Evolutionary conservation across 2,329 filamentous ascomycete species (phyloP).

Genomic region (Tolypocladium album): DNA sequence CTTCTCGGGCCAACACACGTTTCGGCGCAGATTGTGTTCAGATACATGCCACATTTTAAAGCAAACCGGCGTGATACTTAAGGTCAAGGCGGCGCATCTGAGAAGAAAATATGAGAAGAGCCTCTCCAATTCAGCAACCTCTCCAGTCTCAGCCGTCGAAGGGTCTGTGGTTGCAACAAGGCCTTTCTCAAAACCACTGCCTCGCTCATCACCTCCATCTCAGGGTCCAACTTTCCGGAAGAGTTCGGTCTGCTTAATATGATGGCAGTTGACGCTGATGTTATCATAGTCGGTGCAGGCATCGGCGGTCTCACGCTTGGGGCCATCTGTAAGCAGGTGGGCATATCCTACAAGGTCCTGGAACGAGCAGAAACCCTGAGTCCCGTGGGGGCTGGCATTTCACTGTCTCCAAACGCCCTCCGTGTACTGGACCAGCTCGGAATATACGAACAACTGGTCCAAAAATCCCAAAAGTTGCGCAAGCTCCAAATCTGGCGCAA

Average conservation of each 20-base stretch:
- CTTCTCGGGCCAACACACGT: background rate
- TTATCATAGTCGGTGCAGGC: slow-evolving; percentile 12
- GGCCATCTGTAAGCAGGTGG: slow-evolving; percentile 6
- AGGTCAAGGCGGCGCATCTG: background rate
- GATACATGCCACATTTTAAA: background rate
- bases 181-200: background rate
- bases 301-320: slow-evolving; percentile 10
- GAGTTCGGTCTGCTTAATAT: background rate
- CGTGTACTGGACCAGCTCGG: slow-evolving; percentile 9
- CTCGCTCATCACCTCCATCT: background rate
- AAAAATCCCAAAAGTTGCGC: slow-evolving; percentile 5
- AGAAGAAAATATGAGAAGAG: background rate
- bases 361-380: slow-evolving; percentile 5
- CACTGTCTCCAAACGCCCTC: slow-evolving; percentile 8
- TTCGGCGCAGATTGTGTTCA: background rate
- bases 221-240: background rate
- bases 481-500: slow-evolving; percentile 8
- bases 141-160: background rate
- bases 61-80: background rate
- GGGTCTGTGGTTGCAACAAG: background rate
- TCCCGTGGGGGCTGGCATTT: slow-evolving; percentile 9
- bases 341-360: slow-evolving; percentile 8
- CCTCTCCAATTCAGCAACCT: background rate
- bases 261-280: slow-evolving; percentile 3
- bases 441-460: slow-evolving; percentile 4